Conservation (phyloP, 495 filamentous ascomycete genomes). For the Entonaema liquescens region DNA sequence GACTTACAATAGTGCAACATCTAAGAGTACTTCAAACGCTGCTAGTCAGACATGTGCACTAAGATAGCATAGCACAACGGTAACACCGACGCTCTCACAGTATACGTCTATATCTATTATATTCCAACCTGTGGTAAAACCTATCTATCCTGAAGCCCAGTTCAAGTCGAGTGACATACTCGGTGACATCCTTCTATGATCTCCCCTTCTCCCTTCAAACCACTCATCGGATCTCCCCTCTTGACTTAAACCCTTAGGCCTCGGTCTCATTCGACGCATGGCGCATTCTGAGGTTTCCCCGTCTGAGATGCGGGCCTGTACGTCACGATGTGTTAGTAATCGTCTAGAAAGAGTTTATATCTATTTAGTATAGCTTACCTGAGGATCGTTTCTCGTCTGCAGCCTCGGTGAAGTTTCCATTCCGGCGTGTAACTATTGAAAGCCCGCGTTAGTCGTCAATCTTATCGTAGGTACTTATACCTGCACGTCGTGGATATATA, state of each 20-base stretch:
- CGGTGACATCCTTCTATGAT: slow-evolving; percentile 9
- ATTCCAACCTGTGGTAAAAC: slow-evolving; percentile 22
- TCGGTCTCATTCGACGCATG: slow-evolving; percentile 18
- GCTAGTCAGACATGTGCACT: not conserved
- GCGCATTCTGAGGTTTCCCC: not conserved
- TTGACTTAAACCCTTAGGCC: not conserved
- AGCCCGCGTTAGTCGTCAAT: not conserved
- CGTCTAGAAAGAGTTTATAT: not conserved
- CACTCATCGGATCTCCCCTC: not conserved
- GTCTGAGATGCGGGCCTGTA: not conserved
- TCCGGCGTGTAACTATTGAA: slow-evolving; percentile 5
- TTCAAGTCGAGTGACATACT: slow-evolving; percentile 24
- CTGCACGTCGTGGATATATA: not conserved
- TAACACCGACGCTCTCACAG: not conserved
- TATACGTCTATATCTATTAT: slow-evolving; percentile 20
- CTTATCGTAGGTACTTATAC: not conserved
- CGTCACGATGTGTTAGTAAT: not conserved
- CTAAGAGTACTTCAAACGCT: not conserved
- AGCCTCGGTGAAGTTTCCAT: slow-evolving; percentile 8
- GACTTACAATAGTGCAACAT: not conserved
- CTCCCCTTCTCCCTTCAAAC: not conserved
- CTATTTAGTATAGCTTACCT: not conserved
- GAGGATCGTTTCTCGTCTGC: slow-evolving; percentile 16
- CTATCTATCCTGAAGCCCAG: slow-evolving; percentile 28
- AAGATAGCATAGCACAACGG: not conserved